phyloP scores from a whole-genome alignment of 2,329 filamentous ascomycete genomes.

The Colletotrichum trifolii region DNA sequence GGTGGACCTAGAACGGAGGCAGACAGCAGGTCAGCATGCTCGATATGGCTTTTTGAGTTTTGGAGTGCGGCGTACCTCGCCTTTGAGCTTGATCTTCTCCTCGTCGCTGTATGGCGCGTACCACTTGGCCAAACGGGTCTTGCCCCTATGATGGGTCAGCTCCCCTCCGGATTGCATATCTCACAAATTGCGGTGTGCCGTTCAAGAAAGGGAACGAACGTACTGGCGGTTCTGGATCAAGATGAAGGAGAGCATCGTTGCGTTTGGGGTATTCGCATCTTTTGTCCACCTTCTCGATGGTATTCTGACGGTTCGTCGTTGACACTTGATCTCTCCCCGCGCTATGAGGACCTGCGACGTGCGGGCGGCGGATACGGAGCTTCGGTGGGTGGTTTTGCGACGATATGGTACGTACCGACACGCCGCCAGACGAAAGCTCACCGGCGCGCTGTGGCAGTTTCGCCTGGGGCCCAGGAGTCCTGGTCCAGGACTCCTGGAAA shows the following conservation, averaged over 20 bases:
- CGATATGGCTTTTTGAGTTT: neutral
- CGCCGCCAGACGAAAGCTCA: neutral
- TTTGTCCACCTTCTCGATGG: neutral
- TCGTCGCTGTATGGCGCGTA: constrained; percentile 98
- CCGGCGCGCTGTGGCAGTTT: neutral
- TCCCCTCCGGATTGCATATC: neutral
- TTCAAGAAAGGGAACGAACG: neutral
- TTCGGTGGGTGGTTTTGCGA: constrained; percentile 10
- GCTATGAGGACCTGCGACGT: constrained; percentile 27
- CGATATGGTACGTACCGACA: constrained; percentile 23
- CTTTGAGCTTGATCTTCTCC: constrained; percentile 98
- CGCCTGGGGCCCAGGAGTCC: constrained; percentile 6
- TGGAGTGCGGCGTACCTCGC: constrained; percentile 73
- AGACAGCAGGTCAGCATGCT: constrained; percentile 6
- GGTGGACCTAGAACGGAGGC: constrained; percentile 77
- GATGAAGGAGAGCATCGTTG: constrained; percentile 78
- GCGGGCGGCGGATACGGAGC: constrained; percentile 31
- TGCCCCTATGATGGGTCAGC: constrained; percentile 73
- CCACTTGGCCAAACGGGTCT: constrained; percentile 98
- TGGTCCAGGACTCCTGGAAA: too few species aligned
- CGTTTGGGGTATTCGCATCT: constrained; percentile 26
- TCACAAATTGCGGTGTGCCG: neutral
- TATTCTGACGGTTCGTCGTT: neutral
- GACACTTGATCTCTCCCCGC: constrained; percentile 12
- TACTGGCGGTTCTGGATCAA: constrained; percentile 88